phyloP scores from a whole-genome alignment of 352 stramenopile genomes.

The Phytopythium aichiense region DNA sequence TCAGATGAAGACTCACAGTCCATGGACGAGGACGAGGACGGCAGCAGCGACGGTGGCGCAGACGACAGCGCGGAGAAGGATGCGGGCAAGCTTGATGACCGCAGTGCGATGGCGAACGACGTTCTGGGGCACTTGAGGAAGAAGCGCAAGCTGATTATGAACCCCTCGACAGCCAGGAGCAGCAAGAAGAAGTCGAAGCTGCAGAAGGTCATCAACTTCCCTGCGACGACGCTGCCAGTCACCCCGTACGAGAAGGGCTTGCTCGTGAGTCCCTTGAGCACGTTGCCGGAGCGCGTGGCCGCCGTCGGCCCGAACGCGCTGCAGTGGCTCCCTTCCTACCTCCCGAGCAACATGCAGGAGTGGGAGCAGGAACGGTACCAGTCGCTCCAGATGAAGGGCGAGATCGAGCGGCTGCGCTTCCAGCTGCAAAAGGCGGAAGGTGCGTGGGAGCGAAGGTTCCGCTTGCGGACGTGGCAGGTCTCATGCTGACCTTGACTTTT shows the following conservation, averaged over 20 bases:
- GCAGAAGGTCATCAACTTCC: constrained; percentile 60
- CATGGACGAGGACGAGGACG: constrained; percentile 27
- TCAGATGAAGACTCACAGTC: constrained; percentile 18
- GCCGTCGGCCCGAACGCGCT: constrained; percentile 56
- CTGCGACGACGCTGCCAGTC: constrained; percentile 54
- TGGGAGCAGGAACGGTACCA: constrained; percentile 76
- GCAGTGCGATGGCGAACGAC: neutral
- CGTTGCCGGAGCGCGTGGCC: constrained; percentile 60
- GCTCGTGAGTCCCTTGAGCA: constrained; percentile 68
- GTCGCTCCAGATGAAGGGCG: constrained; percentile 72
- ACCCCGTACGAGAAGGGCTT: constrained; percentile 61
- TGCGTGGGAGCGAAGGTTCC: constrained; percentile 13
- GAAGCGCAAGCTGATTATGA: constrained; percentile 62
- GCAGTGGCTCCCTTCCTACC: constrained; percentile 69
- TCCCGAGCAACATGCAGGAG: constrained; percentile 67
- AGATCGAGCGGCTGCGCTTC: constrained; percentile 71
- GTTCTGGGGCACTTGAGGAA: constrained; percentile 29
- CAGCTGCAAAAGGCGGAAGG: constrained; percentile 69
- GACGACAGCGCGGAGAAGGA: constrained; percentile 6
- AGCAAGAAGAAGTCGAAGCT: constrained; percentile 49
- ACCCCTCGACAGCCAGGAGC: constrained; percentile 10
- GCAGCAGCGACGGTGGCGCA: constrained; percentile 14
- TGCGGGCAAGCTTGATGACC: constrained; percentile 3
- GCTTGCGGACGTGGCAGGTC: neutral
- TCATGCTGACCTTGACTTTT: neutral